Evolutionary conservation across 306 rosid species (phyloP).

Genomic region (Acmispon strigosus): DNA sequence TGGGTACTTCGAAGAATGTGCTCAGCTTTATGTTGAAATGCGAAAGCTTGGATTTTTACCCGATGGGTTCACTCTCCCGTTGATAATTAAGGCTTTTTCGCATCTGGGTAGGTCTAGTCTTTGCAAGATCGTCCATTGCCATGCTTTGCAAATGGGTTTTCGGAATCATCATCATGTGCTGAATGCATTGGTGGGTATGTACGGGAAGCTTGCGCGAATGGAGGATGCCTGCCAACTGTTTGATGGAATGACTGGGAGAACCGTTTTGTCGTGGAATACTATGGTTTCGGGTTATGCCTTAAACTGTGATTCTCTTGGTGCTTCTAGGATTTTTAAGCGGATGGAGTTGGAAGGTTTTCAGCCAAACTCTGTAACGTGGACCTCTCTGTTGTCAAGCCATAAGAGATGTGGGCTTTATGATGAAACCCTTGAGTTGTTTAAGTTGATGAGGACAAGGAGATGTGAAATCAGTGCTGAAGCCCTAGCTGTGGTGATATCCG

Average conservation of each 20-base stretch:
- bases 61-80: slow-evolving; percentile 74
- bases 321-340: slow-evolving; percentile 43
- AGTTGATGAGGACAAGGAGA: slow-evolving; percentile 41
- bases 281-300: slow-evolving; percentile 65
- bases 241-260: slow-evolving; percentile 50
- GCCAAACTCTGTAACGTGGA: slow-evolving; percentile 79
- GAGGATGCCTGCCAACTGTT: slow-evolving; percentile 45
- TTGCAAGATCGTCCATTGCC: slow-evolving; percentile 50
- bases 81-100: slow-evolving; percentile 51
- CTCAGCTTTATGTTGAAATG: slow-evolving; percentile 48
- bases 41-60: slow-evolving; percentile 52
- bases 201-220: slow-evolving; percentile 61
- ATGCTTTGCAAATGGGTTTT: slow-evolving; percentile 58
- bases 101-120: slow-evolving; percentile 15
- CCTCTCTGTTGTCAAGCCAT: slow-evolving; percentile 77
- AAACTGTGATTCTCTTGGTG: slow-evolving; percentile 55
- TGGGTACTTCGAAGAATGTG: slow-evolving; percentile 36
- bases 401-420: slow-evolving; percentile 36
- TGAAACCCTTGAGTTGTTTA: slow-evolving; percentile 51
- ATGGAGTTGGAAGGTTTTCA: slow-evolving; percentile 58
- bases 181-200: slow-evolving; percentile 62
- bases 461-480: slow-evolving; percentile 57
- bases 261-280: slow-evolving; percentile 62
- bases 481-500: slow-evolving; percentile 68
- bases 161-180: slow-evolving; percentile 49